These are phyloP conservation scores for Coelastrella sp. DNA, from an alignment of 139 green algal genomes.

Conservation along the genomic window DNA sequence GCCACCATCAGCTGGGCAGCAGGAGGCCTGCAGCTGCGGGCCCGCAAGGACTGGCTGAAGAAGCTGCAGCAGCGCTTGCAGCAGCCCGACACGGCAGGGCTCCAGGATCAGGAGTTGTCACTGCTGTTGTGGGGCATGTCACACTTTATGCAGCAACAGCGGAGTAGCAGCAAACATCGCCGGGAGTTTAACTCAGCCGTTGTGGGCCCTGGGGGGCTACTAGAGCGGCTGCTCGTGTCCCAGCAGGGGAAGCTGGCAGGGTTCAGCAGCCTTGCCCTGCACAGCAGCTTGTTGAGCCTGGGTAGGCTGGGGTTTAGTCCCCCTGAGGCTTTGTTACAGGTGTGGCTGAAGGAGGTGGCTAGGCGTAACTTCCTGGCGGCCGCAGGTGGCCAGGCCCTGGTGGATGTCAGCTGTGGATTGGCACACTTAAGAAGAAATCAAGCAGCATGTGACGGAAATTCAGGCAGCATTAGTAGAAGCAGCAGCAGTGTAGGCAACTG, in stretches of 20 bases:
- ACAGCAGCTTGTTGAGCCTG: background rate
- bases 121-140: constrained; percentile 13
- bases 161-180: background rate
- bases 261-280: constrained; percentile 3
- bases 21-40: constrained; percentile 2
- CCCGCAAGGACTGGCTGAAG: background rate
- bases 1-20: constrained; percentile 24
- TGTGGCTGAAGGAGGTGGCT: constrained; percentile 33
- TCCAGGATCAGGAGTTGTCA: constrained; percentile 19
- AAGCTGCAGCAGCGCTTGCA: constrained; percentile 26
- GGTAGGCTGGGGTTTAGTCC: constrained; percentile 1
- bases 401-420: constrained; percentile 20
- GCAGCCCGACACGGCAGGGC: background rate
- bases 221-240: constrained; percentile 8
- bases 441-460: background rate
- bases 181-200: background rate
- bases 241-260: constrained; percentile 3
- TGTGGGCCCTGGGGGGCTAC: background rate
- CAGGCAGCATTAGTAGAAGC: background rate
- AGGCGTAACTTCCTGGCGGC: constrained; percentile 19
- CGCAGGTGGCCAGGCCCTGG: constrained; percentile 1
- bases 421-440: background rate
- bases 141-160: background rate
- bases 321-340: background rate
- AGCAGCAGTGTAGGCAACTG: background rate